Evolutionary conservation across 805 yeast genomes (phyloP).

Genomic region (Kuraishia capsulata): DNA sequence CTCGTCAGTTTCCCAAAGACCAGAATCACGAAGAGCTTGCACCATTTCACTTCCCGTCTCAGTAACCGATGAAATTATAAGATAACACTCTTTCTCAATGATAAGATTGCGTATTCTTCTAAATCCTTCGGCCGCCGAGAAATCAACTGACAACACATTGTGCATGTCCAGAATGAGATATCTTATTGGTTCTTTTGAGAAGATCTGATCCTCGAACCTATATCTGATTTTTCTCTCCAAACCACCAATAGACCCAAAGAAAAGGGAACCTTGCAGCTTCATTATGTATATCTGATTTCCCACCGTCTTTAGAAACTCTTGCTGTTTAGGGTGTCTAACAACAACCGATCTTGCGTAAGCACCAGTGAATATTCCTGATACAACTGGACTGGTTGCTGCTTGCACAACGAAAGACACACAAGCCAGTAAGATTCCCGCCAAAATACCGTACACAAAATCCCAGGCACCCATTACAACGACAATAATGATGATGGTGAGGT

Average conservation of each 20-base stretch:
- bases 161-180: conserved; percentile 81
- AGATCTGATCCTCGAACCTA: conserved; percentile 47
- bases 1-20: conserved; percentile 52
- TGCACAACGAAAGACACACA: conserved; percentile 93
- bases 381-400: conserved; percentile 76
- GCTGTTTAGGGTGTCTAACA: conserved; percentile 82
- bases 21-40: conserved; percentile 72
- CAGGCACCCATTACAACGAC: conserved; percentile 93
- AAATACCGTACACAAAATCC: conserved; percentile 90
- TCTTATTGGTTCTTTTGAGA: conserved; percentile 53
- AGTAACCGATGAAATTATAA: conserved; percentile 71
- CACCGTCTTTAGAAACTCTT: conserved; percentile 71
- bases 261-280: conserved; percentile 80
- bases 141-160: conserved; percentile 75
- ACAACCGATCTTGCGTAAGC: conserved; percentile 87
- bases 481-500: conserved; percentile 72
- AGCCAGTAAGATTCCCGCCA: conserved; percentile 85
- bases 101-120: conserved; percentile 75
- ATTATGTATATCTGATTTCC: conserved; percentile 87
- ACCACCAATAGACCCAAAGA: conserved; percentile 93
- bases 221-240: conserved; percentile 69
- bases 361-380: conserved; percentile 78
- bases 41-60: conserved; percentile 53
- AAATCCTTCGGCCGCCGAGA: conserved; percentile 94
- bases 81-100: conserved; percentile 55